phyloP scores from a whole-genome alignment of 140 eudicot genomes.

The Erigeron philadelphicus region DNA sequence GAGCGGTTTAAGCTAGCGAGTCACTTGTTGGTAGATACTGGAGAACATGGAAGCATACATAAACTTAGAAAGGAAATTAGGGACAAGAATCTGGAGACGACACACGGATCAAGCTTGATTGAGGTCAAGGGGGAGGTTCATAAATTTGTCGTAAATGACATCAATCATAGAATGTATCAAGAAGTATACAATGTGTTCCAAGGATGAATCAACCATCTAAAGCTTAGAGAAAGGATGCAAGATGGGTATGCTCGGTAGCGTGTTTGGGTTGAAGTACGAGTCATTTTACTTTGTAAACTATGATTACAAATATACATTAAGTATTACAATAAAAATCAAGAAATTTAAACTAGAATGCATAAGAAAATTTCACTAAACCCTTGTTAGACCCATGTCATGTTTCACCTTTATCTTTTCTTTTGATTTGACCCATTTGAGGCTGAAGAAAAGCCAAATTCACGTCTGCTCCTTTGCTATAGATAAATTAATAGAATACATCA shows the following conservation, averaged over 20 bases:
- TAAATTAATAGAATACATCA: neutral
- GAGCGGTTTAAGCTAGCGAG: slow-evolving; percentile 33
- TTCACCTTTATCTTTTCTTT: neutral
- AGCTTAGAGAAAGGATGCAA: neutral
- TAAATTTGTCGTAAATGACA: slow-evolving; percentile 39
- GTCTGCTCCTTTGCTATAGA: neutral
- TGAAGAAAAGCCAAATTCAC: neutral
- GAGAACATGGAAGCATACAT: slow-evolving; percentile 18
- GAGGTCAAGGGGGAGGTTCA: slow-evolving; percentile 46
- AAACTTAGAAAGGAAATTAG: slow-evolving; percentile 25
- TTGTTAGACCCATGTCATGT: neutral
- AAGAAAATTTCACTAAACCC: too few relatives aligned
- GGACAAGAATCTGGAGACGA: slow-evolving; percentile 24
- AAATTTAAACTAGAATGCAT: too few relatives aligned
- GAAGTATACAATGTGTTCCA: slow-evolving; percentile 38
- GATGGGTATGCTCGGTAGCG: neutral
- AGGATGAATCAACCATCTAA: slow-evolving; percentile 11
- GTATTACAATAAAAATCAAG: too few relatives aligned
- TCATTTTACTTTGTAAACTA: neutral
- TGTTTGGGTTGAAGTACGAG: neutral
- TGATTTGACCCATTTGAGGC: neutral
- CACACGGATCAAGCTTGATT: slow-evolving; percentile 38
- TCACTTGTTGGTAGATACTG: slow-evolving; percentile 27
- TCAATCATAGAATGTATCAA: slow-evolving; percentile 29
- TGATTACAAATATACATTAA: too few relatives aligned